These are phyloP conservation scores for Curvularia sp. DNA, from an alignment of 2,329 filamentous ascomycete species.

Conservation along the genomic window DNA sequence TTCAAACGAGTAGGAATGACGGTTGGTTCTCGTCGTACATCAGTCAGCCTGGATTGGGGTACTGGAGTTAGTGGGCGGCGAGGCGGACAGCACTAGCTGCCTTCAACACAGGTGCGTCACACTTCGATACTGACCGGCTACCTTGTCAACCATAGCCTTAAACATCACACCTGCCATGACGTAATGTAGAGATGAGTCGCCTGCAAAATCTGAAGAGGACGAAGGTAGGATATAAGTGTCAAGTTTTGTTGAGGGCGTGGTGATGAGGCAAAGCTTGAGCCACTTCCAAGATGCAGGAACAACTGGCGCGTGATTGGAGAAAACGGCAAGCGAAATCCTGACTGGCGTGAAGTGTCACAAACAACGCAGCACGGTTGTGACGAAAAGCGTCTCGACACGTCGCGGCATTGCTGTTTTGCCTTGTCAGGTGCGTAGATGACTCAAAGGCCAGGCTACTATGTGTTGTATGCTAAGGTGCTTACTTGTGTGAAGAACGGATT, in stretches of 20 bases:
- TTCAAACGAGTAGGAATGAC: not conserved
- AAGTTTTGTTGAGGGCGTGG: slow-evolving; percentile 8
- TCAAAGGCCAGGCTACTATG: not conserved
- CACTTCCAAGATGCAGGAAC: slow-evolving; percentile 14
- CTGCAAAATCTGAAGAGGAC: not conserved
- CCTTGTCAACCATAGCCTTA: not conserved
- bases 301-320: slow-evolving; percentile 10
- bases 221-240: slow-evolving; percentile 6
- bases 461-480: not conserved
- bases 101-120: slow-evolving; percentile 4
- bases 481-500: not conserved
- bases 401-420: not conserved
- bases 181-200: not conserved
- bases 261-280: slow-evolving; percentile 14
- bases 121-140: slow-evolving; percentile 9
- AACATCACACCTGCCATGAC: slow-evolving; percentile 8
- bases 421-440: not conserved
- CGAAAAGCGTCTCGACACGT: slow-evolving; percentile 11
- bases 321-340: slow-evolving; percentile 7
- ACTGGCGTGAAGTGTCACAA: slow-evolving; percentile 17
- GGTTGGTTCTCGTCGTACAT: not conserved
- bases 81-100: slow-evolving; percentile 3
- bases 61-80: slow-evolving; percentile 6
- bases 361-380: slow-evolving; percentile 11
- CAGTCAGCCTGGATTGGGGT: not conserved